These are phyloP conservation scores for Colletotrichum tabaci DNA, from an alignment of 2,329 filamentous ascomycete genomes.

Conservation along the genomic window DNA sequence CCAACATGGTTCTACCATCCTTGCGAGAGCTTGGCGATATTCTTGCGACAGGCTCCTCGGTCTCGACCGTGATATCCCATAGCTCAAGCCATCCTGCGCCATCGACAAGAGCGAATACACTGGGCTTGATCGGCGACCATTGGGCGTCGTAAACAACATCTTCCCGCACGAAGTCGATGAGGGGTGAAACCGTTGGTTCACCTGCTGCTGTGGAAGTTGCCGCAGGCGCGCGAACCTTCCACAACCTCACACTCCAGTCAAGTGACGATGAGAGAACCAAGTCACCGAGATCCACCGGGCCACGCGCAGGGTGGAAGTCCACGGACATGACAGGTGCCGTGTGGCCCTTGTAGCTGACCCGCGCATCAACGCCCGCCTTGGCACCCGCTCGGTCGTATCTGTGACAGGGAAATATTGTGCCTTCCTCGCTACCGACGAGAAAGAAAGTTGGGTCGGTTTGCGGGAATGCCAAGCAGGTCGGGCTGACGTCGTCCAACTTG, in stretches of 20 bases:
- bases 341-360: slow-evolving; percentile 91
- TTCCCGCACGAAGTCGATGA: slow-evolving; percentile 93
- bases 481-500: slow-evolving; percentile 94
- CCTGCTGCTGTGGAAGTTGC: slow-evolving; percentile 74
- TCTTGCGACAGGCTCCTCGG: slow-evolving; percentile 89
- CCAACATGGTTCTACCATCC: slow-evolving; percentile 78
- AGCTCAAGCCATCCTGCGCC: slow-evolving; percentile 93
- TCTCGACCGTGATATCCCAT: slow-evolving; percentile 94
- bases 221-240: slow-evolving; percentile 90
- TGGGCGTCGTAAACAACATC: slow-evolving; percentile 97
- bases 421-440: slow-evolving; percentile 96
- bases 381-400: slow-evolving; percentile 97
- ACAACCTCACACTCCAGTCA: slow-evolving; percentile 98
- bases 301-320: slow-evolving; percentile 93
- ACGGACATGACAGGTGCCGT: slow-evolving; percentile 96
- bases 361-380: slow-evolving; percentile 93
- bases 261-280: slow-evolving; percentile 92
- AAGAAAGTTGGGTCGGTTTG: slow-evolving; percentile 97
- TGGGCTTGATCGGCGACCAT: slow-evolving; percentile 95
- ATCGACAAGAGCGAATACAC: slow-evolving; percentile 94
- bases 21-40: slow-evolving; percentile 79
- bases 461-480: slow-evolving; percentile 95
- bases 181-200: slow-evolving; percentile 74
- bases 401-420: slow-evolving; percentile 95
- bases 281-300: slow-evolving; percentile 94